Percentiles rank a stretch among this genome's conserved stretches.
Evolutionary conservation across 257 asterid species (phyloP).

Genomic region (Handroanthus guayacan): DNA sequence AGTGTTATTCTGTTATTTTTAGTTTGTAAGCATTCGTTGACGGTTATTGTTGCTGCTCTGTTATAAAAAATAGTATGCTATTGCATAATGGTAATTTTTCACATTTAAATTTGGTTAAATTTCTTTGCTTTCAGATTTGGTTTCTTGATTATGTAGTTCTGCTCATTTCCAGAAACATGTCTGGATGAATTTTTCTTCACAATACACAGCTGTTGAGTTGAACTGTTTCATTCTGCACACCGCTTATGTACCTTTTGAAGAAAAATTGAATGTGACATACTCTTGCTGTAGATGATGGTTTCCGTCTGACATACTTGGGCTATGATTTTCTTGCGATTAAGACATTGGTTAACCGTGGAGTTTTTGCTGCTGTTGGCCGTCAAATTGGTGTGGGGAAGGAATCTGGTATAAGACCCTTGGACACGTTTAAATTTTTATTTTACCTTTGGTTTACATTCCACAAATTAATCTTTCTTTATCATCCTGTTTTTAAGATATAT

Average conservation of each 20-base stretch:
- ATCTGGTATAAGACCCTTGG: constrained; percentile 67
- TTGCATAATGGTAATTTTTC: not conserved
- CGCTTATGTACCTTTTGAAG: not conserved
- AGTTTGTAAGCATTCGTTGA: not conserved
- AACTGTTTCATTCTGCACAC: not conserved
- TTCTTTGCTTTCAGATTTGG: not conserved
- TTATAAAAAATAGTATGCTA: not conserved
- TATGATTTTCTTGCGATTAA: constrained; percentile 97
- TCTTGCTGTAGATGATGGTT: constrained; percentile 82
- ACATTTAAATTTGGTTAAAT: not conserved
- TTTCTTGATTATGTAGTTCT: not conserved
- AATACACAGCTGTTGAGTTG: not conserved
- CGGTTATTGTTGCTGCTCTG: not conserved
- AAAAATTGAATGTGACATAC: constrained; percentile 24
- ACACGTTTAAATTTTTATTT: constrained; percentile 25
- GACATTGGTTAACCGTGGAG: constrained; percentile 94
- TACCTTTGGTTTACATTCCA: constrained; percentile 7
- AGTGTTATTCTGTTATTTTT: not conserved
- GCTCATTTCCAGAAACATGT: constrained; percentile 14
- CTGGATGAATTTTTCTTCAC: constrained; percentile 21
- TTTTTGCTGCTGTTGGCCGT: constrained; percentile 91
- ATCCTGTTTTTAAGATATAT: constrained; percentile 64
- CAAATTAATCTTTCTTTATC: constrained; percentile 9
- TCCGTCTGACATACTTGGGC: constrained; percentile 94
- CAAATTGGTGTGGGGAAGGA: constrained; percentile 97